Conservation (phyloP, 2,329 filamentous ascomycete species). For the Zelopaecilomyces penicillatus region DNA sequence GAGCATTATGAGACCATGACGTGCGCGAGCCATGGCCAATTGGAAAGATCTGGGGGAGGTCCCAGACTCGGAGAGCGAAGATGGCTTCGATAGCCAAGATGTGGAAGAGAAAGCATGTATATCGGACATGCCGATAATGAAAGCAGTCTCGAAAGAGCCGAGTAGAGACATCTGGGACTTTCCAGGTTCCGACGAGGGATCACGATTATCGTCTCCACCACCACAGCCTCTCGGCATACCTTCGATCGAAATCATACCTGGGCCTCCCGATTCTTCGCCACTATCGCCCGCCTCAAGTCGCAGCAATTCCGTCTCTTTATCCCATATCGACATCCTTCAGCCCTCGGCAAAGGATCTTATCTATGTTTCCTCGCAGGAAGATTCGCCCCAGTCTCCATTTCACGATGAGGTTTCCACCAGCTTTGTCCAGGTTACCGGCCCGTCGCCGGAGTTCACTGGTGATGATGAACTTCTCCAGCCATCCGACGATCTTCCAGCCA, state of each 20-base stretch:
- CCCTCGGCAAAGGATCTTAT: too few relatives aligned
- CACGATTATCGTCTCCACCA: constrained; percentile 4
- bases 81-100: constrained; percentile 31
- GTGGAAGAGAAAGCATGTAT: constrained; percentile 4
- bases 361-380: too few relatives aligned
- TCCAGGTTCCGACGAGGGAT: constrained; percentile 20
- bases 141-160: not conserved
- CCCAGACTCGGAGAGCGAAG: constrained; percentile 43
- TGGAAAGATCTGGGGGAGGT: constrained; percentile 44
- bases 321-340: too few relatives aligned
- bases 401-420: constrained; percentile 29
- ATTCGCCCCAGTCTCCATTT: too few relatives aligned
- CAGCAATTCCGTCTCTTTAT: too few relatives aligned
- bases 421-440: constrained; percentile 28
- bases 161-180: constrained; percentile 6
- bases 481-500: too few relatives aligned
- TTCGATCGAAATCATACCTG: not conserved
- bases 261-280: constrained; percentile 23
- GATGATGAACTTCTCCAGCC: not conserved
- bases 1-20: constrained; percentile 17
- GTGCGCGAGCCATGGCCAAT: constrained; percentile 29
- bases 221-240: not conserved
- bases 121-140: not conserved
- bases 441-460: constrained; percentile 15
- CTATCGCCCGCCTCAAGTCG: constrained; percentile 22